Conservation (phyloP, 169 alveolate species). For the Babesia caballi region DNA sequence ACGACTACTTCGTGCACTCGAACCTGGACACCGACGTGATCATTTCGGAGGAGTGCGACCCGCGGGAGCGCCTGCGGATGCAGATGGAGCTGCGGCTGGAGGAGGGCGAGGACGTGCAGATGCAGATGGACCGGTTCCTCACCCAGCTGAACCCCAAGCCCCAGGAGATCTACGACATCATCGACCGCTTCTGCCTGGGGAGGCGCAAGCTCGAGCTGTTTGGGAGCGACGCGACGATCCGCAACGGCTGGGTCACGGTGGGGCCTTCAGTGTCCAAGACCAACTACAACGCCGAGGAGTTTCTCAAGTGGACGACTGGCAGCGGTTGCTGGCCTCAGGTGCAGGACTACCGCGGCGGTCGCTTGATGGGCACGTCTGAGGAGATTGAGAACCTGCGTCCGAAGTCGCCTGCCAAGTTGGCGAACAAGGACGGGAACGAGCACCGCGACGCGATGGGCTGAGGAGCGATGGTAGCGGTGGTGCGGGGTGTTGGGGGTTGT, state of each 20-base stretch:
- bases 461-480: too few species aligned
- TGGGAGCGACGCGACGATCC: conserved; percentile 84
- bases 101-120: conserved; percentile 16
- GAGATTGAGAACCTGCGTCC: conserved; percentile 89
- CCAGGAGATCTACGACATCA: conserved; percentile 85
- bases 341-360: conserved; percentile 82
- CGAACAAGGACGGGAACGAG: conserved; percentile 8
- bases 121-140: conserved; percentile 8
- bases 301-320: conserved; percentile 79
- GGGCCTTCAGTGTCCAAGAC: conserved; percentile 78
- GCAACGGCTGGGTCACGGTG: conserved; percentile 89
- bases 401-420: conserved; percentile 77
- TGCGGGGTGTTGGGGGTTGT: too few species aligned
- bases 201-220: conserved; percentile 87
- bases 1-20: conserved; percentile 89
- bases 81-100: conserved; percentile 22
- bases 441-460: background rate
- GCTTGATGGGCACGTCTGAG: conserved; percentile 81
- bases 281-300: conserved; percentile 73
- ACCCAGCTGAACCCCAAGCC: conserved; percentile 77
- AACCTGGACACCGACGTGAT: conserved; percentile 93
- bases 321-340: conserved; percentile 83
- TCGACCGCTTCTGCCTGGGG: conserved; percentile 91
- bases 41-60: conserved; percentile 87
- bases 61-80: conserved; percentile 7